Evolutionary conservation across 805 yeast species (phyloP).

Genomic region (Aciculoconidium aculeatum): DNA sequence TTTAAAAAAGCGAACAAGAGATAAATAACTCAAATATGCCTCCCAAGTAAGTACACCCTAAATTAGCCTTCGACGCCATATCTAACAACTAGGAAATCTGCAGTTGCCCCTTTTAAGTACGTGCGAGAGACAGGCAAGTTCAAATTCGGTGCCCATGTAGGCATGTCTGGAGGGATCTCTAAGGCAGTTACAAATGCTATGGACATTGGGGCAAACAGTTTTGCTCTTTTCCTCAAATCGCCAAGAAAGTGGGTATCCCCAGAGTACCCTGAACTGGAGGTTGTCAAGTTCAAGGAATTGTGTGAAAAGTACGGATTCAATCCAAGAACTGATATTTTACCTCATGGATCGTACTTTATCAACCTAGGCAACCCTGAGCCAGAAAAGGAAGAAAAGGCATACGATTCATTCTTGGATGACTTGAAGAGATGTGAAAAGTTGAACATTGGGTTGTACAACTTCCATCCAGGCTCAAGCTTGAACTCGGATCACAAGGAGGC

Average conservation of each 20-base stretch:
- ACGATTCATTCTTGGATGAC: constrained; percentile 78
- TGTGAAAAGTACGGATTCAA: constrained; percentile 64
- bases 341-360: constrained; percentile 93
- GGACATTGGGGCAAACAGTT: constrained; percentile 63
- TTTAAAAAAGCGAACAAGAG: no score
- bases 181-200: constrained; percentile 58
- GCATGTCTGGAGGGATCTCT: constrained; percentile 75
- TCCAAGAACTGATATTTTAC: constrained; percentile 73
- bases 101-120: background rate
- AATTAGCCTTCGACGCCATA: background rate
- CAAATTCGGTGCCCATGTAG: constrained; percentile 88
- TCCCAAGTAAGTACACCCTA: constrained; percentile 8
- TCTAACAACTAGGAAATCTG: constrained; percentile 1
- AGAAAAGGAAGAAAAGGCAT: constrained; percentile 72
- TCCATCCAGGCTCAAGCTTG: constrained; percentile 89
- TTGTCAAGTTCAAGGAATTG: constrained; percentile 53
- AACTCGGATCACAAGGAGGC: constrained; percentile 63
- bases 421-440: constrained; percentile 79
- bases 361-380: constrained; percentile 87
- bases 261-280: constrained; percentile 61
- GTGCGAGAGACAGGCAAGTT: constrained; percentile 26
- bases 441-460: constrained; percentile 79
- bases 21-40: constrained; percentile 8
- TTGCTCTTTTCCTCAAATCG: constrained; percentile 85
- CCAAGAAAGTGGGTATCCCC: constrained; percentile 93